These are phyloP conservation scores for Fusarium napiforme DNA, from an alignment of 2,329 filamentous ascomycete species.

Conservation along the genomic window DNA sequence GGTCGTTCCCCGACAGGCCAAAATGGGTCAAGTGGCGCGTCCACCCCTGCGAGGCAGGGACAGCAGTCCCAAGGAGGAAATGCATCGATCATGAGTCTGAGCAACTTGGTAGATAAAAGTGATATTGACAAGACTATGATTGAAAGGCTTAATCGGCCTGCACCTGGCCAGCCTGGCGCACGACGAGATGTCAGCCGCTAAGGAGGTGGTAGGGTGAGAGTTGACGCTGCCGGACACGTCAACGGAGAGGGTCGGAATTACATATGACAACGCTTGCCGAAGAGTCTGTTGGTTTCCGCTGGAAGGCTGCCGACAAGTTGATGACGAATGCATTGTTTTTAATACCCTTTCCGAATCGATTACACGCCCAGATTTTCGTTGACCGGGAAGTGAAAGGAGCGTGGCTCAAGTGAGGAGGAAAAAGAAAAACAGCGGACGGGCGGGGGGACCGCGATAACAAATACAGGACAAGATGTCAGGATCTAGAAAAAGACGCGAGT, in stretches of 20 bases:
- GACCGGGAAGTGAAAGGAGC: conserved; percentile 36
- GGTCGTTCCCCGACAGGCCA: conserved; percentile 52
- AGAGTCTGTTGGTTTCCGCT: conserved; percentile 27
- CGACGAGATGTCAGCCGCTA: conserved; percentile 39
- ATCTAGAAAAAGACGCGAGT: conserved; percentile 45
- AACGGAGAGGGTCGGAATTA: conserved; percentile 31
- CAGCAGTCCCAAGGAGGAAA: conserved; percentile 41
- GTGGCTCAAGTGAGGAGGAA: conserved; percentile 12
- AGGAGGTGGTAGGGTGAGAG: conserved; percentile 17
- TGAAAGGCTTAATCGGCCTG: conserved; percentile 58
- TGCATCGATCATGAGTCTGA: conserved; percentile 63
- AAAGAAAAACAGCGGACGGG: conserved; percentile 21
- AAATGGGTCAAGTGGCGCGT: conserved; percentile 51
- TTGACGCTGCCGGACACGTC: conserved; percentile 46
- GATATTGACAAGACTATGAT: conserved; percentile 69
- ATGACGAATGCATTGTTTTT: conserved; percentile 36
- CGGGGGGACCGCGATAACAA: conserved; percentile 28
- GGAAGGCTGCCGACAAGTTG: conserved; percentile 31
- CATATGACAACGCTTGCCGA: conserved; percentile 31
- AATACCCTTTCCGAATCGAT: conserved; percentile 31
- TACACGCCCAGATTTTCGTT: conserved; percentile 29
- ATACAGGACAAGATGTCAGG: conserved; percentile 39
- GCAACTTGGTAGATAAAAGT: conserved; percentile 62
- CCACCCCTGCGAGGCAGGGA: conserved; percentile 49
- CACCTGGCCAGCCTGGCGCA: conserved; percentile 24